phyloP scores from a whole-genome alignment of 768 basidiomycete species.

The Mycena rebaudengoi region DNA sequence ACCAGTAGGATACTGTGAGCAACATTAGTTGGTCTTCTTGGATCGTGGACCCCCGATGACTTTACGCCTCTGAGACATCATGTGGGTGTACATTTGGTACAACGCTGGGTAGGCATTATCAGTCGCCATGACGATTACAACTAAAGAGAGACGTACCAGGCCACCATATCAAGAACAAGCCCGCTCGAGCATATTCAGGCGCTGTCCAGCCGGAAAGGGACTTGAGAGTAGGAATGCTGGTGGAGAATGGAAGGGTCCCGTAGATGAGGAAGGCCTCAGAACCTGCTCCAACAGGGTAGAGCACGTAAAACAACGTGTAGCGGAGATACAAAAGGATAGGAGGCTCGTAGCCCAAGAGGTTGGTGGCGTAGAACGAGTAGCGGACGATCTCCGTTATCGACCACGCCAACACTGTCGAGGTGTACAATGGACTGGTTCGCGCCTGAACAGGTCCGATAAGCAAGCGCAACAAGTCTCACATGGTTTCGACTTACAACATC shows the following conservation, averaged over 20 bases:
- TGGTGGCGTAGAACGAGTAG: conserved; percentile 85
- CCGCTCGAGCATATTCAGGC: conserved; percentile 64
- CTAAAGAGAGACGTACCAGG: conserved; percentile 63
- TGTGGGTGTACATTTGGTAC: conserved; percentile 62
- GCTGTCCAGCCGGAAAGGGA: conserved; percentile 58
- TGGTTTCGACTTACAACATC: conserved; percentile 60
- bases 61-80: conserved; percentile 61
- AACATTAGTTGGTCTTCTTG: conserved; percentile 26
- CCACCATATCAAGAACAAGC: conserved; percentile 86
- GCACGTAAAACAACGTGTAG: conserved; percentile 91
- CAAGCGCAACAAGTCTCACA: neutral
- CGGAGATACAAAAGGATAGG: conserved; percentile 72
- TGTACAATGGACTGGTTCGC: conserved; percentile 79
- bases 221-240: conserved; percentile 52
- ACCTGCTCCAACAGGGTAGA: conserved; percentile 93
- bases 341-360: conserved; percentile 64
- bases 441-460: conserved; percentile 56
- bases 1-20: conserved; percentile 1
- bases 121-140: conserved; percentile 12
- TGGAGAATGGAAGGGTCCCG: conserved; percentile 70
- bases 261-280: conserved; percentile 90
- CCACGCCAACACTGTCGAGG: conserved; percentile 95
- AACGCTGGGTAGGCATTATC: conserved; percentile 42
- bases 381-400: conserved; percentile 90
- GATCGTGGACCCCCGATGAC: conserved; percentile 41